A percentile compares a stretch with the other conserved stretches of the same genome.
Evolutionary conservation across 768 basidiomycete genomes (phyloP).

Genomic region (Amylocystis lapponica): DNA sequence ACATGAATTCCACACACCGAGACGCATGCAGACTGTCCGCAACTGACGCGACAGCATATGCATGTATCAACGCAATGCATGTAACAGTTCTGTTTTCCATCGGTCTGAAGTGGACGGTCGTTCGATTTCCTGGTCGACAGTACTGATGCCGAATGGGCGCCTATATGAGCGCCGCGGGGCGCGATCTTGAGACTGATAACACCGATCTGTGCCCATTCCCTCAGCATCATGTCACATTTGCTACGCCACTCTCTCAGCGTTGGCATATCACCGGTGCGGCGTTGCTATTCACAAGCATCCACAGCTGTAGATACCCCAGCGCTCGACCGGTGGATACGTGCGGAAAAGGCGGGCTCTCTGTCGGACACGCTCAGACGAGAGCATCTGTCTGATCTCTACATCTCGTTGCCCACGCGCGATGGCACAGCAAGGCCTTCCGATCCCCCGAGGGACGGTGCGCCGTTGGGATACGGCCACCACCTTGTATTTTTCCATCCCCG

Average conservation of each 20-base stretch:
- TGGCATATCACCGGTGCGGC: background rate
- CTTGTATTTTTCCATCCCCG: slow-evolving; percentile 71
- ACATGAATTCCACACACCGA: no score
- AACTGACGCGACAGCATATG: no score
- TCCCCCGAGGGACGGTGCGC: slow-evolving; percentile 34
- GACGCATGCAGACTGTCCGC: no score
- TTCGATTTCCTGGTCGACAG: no score
- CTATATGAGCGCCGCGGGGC: no score
- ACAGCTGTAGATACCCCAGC: slow-evolving; percentile 8
- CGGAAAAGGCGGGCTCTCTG: slow-evolving; percentile 40
- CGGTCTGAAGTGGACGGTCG: no score
- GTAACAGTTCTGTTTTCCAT: no score
- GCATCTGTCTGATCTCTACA: slow-evolving; percentile 58
- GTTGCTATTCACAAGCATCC: slow-evolving; percentile 11
- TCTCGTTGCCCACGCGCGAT: slow-evolving; percentile 71
- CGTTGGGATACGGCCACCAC: slow-evolving; percentile 60
- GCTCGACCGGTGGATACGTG: slow-evolving; percentile 50
- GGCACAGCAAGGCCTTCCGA: slow-evolving; percentile 37
- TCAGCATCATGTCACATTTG: no score
- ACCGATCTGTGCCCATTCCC: no score
- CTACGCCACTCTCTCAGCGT: background rate
- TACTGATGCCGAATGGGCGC: no score
- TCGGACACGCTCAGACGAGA: slow-evolving; percentile 47
- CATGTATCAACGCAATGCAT: no score
- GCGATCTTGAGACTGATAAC: no score